Percentiles rank a stretch among this genome's conserved stretches.
Evolutionary conservation across 2,329 filamentous ascomycete species (phyloP).

Genomic region (Knufia petricola): DNA sequence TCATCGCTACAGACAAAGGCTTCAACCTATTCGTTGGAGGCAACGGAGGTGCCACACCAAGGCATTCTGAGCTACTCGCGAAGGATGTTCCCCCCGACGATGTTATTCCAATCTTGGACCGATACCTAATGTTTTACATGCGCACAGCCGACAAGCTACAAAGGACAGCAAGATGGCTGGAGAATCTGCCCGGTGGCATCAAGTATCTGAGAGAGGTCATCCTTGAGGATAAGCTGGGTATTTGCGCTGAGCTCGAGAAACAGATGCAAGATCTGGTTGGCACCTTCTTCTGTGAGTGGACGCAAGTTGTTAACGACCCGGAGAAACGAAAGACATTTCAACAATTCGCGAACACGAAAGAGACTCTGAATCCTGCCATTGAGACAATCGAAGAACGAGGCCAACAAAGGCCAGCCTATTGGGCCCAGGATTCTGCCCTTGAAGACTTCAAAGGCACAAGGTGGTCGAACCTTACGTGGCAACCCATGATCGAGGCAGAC

Average conservation of each 20-base stretch:
- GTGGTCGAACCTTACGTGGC: conserved; percentile 63
- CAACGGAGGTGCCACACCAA: conserved; percentile 78
- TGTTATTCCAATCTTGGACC: conserved; percentile 73
- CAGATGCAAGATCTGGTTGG: conserved; percentile 82
- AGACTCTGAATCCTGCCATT: conserved; percentile 54
- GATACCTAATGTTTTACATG: conserved; percentile 89
- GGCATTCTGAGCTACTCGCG: conserved; percentile 71
- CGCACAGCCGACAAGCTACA: conserved; percentile 85
- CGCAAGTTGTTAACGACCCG: conserved; percentile 64
- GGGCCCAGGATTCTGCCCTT: conserved; percentile 57
- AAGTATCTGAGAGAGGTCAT: conserved; percentile 74
- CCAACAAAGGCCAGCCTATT: conserved; percentile 66
- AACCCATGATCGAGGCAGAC: conserved; percentile 62
- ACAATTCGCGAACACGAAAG: conserved; percentile 75
- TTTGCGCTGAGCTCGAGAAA: conserved; percentile 70
- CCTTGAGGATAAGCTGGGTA: conserved; percentile 75
- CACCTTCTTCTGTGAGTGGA: conserved; percentile 86
- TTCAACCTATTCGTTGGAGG: conserved; percentile 89
- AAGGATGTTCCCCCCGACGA: conserved; percentile 78
- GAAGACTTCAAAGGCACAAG: conserved; percentile 63
- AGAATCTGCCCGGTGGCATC: conserved; percentile 73
- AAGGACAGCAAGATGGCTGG: conserved; percentile 79
- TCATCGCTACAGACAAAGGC: conserved; percentile 85
- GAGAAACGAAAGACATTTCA: conserved; percentile 59
- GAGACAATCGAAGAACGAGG: conserved; percentile 63